Conservation (phyloP, 768 basidiomycete species). For the Leucocoprinus leucothites region DNA sequence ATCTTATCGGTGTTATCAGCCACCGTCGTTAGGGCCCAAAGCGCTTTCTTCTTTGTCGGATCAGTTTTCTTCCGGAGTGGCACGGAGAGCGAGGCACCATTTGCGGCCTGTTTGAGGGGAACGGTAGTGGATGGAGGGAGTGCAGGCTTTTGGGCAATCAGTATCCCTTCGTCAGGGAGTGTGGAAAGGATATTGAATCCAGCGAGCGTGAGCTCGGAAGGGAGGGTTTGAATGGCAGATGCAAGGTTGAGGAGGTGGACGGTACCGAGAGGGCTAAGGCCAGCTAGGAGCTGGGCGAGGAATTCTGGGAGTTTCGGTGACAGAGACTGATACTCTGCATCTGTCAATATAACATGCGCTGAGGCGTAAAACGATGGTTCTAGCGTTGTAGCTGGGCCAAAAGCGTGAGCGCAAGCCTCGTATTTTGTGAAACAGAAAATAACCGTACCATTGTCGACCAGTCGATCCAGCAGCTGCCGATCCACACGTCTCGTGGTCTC, state of each 20-base stretch:
- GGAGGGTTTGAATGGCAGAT: constrained; percentile 38
- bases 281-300: constrained; percentile 55
- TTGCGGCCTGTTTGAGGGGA: constrained; percentile 32
- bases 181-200: constrained; percentile 62
- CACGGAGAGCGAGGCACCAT: constrained; percentile 17
- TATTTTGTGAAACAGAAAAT: not conserved
- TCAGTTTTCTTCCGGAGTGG: constrained; percentile 55
- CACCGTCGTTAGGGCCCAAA: constrained; percentile 74
- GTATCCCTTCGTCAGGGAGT: constrained; percentile 32
- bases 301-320: constrained; percentile 50
- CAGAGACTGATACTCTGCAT: constrained; percentile 59
- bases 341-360: constrained; percentile 64
- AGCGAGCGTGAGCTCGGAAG: constrained; percentile 57
- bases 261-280: constrained; percentile 65
- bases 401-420: not conserved
- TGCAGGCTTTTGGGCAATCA: constrained; percentile 73
- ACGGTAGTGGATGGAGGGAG: constrained; percentile 36
- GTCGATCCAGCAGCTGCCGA: constrained; percentile 77
- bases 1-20: constrained; percentile 65
- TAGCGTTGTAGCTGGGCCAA: constrained; percentile 52
- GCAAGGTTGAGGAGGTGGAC: constrained; percentile 61
- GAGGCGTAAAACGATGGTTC: constrained; percentile 54
- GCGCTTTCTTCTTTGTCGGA: constrained; percentile 77
- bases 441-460: constrained; percentile 72
- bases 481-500: constrained; percentile 58